Conservation (phyloP, 2,329 filamentous ascomycete species). For the Aspergillus amoenus region DNA sequence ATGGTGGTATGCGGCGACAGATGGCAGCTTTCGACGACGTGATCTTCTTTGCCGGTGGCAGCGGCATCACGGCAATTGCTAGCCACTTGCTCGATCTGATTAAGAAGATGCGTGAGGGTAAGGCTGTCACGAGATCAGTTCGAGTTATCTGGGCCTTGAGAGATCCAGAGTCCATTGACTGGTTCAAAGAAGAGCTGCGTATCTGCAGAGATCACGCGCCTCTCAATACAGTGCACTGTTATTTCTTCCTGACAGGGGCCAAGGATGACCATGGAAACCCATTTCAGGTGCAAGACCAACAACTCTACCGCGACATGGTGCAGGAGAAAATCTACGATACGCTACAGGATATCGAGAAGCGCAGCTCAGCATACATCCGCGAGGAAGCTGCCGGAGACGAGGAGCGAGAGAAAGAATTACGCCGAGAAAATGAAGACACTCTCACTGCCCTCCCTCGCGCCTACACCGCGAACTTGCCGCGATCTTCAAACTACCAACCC, state of each 20-base stretch:
- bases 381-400: conserved; percentile 77
- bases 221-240: conserved; percentile 83
- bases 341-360: conserved; percentile 82
- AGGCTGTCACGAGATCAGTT: conserved; percentile 86
- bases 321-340: conserved; percentile 87
- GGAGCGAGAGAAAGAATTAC: conserved; percentile 75
- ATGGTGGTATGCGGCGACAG: conserved; percentile 88
- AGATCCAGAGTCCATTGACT: conserved; percentile 89
- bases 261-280: conserved; percentile 51
- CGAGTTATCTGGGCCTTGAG: conserved; percentile 94
- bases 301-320: conserved; percentile 70
- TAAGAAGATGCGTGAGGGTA: conserved; percentile 92
- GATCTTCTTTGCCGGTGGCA: conserved; percentile 88
- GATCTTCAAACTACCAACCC: conserved; percentile 1
- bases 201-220: conserved; percentile 90
- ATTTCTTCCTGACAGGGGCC: conserved; percentile 88
- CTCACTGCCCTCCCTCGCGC: conserved; percentile 68
- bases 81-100: conserved; percentile 91
- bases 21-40: conserved; percentile 92
- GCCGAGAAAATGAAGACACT: conserved; percentile 78
- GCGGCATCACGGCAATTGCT: conserved; percentile 89
- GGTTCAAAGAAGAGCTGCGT: conserved; percentile 92
- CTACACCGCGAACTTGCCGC: conserved; percentile 7
- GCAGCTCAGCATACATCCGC: conserved; percentile 78
- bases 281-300: conserved; percentile 38